Evolutionary conservation across 208 protist species (phyloP).

Genomic region (Leishmania major): DNA sequence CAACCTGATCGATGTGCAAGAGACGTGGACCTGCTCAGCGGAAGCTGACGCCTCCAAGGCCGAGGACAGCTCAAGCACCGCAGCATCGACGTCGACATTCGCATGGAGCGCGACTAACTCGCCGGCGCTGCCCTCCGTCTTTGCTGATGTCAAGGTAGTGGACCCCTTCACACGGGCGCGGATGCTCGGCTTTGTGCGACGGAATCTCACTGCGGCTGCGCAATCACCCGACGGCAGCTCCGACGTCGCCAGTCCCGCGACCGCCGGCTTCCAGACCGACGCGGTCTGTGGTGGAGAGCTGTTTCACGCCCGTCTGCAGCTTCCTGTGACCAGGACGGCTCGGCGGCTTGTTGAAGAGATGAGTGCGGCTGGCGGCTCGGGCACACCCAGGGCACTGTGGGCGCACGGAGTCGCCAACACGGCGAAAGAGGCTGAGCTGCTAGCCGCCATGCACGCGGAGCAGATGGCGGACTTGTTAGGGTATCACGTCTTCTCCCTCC

Average conservation of each 20-base stretch:
- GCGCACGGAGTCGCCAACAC: constrained; percentile 80
- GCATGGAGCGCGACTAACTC: constrained; percentile 20
- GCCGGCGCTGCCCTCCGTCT: constrained; percentile 18
- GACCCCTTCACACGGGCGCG: constrained; percentile 71
- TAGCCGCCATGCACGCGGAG: constrained; percentile 88
- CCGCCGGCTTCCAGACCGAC: constrained; percentile 17
- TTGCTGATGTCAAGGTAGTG: constrained; percentile 32
- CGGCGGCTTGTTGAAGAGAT: neutral
- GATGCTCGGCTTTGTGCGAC: constrained; percentile 84
- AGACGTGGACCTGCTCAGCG: neutral
- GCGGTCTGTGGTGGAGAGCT: constrained; percentile 15
- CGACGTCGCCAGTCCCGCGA: neutral
- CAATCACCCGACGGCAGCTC: neutral
- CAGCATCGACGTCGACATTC: neutral
- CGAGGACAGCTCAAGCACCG: neutral
- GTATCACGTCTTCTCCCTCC: constrained; percentile 86
- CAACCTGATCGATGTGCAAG: neutral
- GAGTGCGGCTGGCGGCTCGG: neutral
- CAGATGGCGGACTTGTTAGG: constrained; percentile 85
- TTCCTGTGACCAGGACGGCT: constrained; percentile 17
- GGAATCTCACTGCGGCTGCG: constrained; percentile 37
- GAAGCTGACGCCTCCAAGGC: neutral
- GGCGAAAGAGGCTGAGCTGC: constrained; percentile 73
- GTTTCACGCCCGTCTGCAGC: constrained; percentile 27
- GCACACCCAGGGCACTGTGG: constrained; percentile 40